A percentile compares a stretch with the other conserved stretches of the same genome.
These are phyloP conservation scores for Russula compacta DNA, from an alignment of 768 basidiomycete genomes.

Conservation along the genomic window DNA sequence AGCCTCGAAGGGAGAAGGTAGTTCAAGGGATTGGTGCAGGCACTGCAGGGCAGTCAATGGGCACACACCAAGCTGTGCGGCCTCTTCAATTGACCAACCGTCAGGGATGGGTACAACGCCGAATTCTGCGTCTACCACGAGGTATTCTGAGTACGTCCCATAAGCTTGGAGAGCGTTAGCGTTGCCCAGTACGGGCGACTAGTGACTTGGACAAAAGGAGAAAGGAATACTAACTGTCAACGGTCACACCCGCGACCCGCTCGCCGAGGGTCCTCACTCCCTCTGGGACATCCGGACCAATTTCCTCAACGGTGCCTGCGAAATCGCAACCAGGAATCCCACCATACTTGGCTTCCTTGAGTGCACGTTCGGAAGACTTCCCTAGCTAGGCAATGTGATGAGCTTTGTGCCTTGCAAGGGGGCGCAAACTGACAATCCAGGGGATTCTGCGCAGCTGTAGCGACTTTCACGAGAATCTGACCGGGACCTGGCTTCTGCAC, in stretches of 20 bases:
- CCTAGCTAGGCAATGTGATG: background rate
- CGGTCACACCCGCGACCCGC: constrained; percentile 10
- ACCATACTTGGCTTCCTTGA: background rate
- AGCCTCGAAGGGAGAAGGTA: constrained; percentile 10
- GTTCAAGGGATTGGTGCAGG: constrained; percentile 10
- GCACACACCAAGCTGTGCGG: constrained; percentile 15
- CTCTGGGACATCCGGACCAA: constrained; percentile 13
- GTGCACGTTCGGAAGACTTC: background rate
- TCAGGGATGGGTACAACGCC: constrained; percentile 10
- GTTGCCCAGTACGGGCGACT: background rate
- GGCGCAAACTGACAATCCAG: constrained; percentile 6
- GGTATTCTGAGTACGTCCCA: constrained; percentile 11
- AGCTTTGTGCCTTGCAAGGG: background rate
- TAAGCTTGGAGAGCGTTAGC: background rate
- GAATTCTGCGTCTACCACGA: constrained; percentile 5
- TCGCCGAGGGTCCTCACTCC: constrained; percentile 16
- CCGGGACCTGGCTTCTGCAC: constrained; percentile 4
- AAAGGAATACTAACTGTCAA: background rate
- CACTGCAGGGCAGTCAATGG: constrained; percentile 15
- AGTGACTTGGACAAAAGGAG: background rate
- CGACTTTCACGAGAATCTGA: constrained; percentile 11
- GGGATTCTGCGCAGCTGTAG: constrained; percentile 9
- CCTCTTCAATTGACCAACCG: constrained; percentile 16
- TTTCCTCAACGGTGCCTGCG: constrained; percentile 14
- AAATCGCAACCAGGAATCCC: constrained; percentile 15